Evolutionary conservation across 192 early-diverging fungal species (phyloP), one percentile per base, ranked within the genome.

Genomic region (Coemansia sp.): DNA sequence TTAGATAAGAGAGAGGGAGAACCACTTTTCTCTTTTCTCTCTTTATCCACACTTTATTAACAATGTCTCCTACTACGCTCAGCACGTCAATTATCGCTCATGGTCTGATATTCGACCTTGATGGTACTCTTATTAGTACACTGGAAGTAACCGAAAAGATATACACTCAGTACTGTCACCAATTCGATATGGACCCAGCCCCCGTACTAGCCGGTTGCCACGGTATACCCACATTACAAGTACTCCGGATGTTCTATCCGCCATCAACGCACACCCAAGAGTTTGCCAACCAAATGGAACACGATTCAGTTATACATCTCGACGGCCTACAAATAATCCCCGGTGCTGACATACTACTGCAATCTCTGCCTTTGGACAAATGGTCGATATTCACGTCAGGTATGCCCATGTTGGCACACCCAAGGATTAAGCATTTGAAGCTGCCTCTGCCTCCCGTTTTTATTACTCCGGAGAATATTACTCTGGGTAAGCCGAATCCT

Each of bases 371-470:
- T 1, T 24, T 1, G 3, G 52, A 66, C 18, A 54, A 44, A 8
- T 81, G 79, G 79, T 59, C 67, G 8, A 71, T 81, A 20, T 73
- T 70, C 33, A 81, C 79, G 0, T 81, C 79, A 54, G 75, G 79
- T 0, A 67, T 77, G 72, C 69, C 66, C 12, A 44, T 66, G 27
- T n/a, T 81, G n/a, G 79, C 79, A 1, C 49, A 60, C 16, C 74
- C 74, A 3, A 44, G 79, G 40, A 73, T 81, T 68, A 62, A 64
- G 41, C 62, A 67, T 42, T 41, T 81, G 51, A 38, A 46, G 18
- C 5, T 81, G 55, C 67, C 49, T 0, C 55, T 70, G 2, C 75
- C 79, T 7, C 6, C 1, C 10, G 71, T 77, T 7, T 69, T 81
- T 54, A 38, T 81, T 31, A 81, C 79, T 24, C 74, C 74, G 2